Conservation (phyloP, 2,329 filamentous ascomycete genomes). For the Bipolaris victoriae region DNA sequence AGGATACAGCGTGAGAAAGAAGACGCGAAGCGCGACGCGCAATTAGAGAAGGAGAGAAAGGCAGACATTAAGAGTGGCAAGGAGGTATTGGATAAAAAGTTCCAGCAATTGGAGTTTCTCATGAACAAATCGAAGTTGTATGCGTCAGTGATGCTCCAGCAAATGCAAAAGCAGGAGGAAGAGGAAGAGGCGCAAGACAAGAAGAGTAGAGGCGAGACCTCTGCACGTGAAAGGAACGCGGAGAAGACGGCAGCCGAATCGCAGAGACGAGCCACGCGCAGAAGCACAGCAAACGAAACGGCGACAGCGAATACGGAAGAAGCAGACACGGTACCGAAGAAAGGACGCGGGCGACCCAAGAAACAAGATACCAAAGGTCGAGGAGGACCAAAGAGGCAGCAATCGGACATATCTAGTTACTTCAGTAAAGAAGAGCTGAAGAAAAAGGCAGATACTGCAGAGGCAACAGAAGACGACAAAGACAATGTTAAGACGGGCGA, state of each 20-base stretch:
- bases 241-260: constrained; percentile 55
- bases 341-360: constrained; percentile 49
- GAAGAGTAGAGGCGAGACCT: constrained; percentile 52
- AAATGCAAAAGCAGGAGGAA: constrained; percentile 60
- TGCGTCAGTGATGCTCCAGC: constrained; percentile 58
- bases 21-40: constrained; percentile 53
- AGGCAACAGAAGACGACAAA: constrained; percentile 64
- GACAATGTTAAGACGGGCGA: constrained; percentile 65
- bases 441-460: constrained; percentile 60
- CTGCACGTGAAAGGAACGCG: constrained; percentile 55
- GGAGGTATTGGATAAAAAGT: constrained; percentile 56
- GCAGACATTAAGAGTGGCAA: constrained; percentile 55
- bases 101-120: constrained; percentile 59
- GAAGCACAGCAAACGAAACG: constrained; percentile 24
- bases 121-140: constrained; percentile 57
- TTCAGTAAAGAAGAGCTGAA: constrained; percentile 66
- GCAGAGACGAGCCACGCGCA: constrained; percentile 56
- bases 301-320: constrained; percentile 25
- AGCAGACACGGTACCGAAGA: constrained; percentile 29
- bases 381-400: constrained; percentile 50
- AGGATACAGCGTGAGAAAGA: constrained; percentile 50
- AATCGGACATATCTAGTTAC: constrained; percentile 62
- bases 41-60: constrained; percentile 54
- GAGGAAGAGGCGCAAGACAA: constrained; percentile 54
- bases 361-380: constrained; percentile 38